Evolutionary conservation across 1,139 yeast genomes (phyloP).

Genomic region (Lodderomyces pseudojiufengensis): DNA sequence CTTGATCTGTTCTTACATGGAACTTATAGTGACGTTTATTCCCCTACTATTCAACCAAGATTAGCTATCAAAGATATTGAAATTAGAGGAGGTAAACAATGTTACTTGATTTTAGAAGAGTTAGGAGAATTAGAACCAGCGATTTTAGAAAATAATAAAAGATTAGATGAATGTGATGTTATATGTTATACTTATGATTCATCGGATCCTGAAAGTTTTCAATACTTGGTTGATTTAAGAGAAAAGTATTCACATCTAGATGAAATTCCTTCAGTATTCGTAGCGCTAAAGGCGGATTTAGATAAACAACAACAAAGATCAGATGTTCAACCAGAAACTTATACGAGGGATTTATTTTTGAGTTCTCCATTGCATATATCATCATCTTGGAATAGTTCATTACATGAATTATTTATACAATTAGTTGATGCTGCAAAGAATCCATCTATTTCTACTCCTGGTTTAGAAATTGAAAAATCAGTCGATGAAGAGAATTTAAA

Average conservation of each 20-base stretch:
- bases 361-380: slow-evolving; percentile 81
- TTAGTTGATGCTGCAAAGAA: slow-evolving; percentile 82
- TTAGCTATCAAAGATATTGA: slow-evolving; percentile 93
- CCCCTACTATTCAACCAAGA: slow-evolving; percentile 79
- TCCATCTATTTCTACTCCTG: slow-evolving; percentile 80
- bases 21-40: slow-evolving; percentile 63
- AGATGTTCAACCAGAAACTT: slow-evolving; percentile 82
- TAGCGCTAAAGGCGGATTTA: slow-evolving; percentile 89
- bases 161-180: slow-evolving; percentile 85
- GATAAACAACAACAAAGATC: slow-evolving; percentile 93
- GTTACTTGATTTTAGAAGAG: slow-evolving; percentile 86
- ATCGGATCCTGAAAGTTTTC: slow-evolving; percentile 92
- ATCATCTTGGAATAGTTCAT: slow-evolving; percentile 82
- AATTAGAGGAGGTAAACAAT: slow-evolving; percentile 90
- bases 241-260: slow-evolving; percentile 51
- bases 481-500: slow-evolving; percentile 44
- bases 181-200: slow-evolving; percentile 88
- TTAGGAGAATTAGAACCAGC: slow-evolving; percentile 85
- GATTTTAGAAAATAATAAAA: slow-evolving; percentile 63
- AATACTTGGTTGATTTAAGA: slow-evolving; percentile 69
- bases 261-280: slow-evolving; percentile 78
- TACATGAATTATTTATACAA: slow-evolving; percentile 81
- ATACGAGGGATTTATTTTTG: slow-evolving; percentile 60
- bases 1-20: slow-evolving; percentile 79
- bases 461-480: slow-evolving; percentile 64